A percentile compares a stretch with the other conserved stretches of the same genome.
These are phyloP conservation scores for Gossypium herbaceum DNA, from an alignment of 345 rosid species.

Conservation along the genomic window DNA sequence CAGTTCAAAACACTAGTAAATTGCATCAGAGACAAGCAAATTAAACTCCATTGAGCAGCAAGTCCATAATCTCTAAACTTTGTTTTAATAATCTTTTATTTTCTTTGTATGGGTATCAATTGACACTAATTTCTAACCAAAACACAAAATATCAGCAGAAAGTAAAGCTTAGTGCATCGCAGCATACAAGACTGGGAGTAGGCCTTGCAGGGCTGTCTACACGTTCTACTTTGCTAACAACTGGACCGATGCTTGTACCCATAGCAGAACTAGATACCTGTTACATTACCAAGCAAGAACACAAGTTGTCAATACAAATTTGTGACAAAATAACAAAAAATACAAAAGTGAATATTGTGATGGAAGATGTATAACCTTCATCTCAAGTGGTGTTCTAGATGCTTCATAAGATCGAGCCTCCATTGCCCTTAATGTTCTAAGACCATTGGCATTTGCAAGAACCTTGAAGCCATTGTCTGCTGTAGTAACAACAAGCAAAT, in stretches of 20 bases:
- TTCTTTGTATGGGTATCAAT: background rate
- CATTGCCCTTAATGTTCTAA: conserved; percentile 41
- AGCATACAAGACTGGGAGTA: conserved; percentile 34
- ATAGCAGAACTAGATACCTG: conserved; percentile 43
- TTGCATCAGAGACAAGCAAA: background rate
- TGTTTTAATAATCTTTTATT: background rate
- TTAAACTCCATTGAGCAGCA: background rate
- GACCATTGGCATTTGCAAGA: conserved; percentile 34
- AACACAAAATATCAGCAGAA: conserved; percentile 1
- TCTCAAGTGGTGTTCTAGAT: conserved; percentile 34
- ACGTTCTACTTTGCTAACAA: conserved; percentile 44
- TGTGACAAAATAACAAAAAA: conserved; percentile 3
- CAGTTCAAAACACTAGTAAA: background rate
- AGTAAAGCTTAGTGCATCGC: conserved; percentile 5
- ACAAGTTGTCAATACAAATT: conserved; percentile 5
- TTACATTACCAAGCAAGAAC: conserved; percentile 7
- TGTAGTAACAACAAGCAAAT: conserved; percentile 58
- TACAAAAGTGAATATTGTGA: background rate
- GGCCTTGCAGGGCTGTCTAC: conserved; percentile 48
- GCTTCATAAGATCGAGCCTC: conserved; percentile 48
- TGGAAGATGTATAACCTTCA: conserved; percentile 23
- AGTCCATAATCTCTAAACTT: background rate
- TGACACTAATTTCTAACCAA: conserved; percentile 2
- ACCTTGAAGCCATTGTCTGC: conserved; percentile 1
- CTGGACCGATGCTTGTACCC: conserved; percentile 35